These are phyloP conservation scores for Acacia melanoxylon DNA, from an alignment of 306 rosid genomes.

Conservation along the genomic window DNA sequence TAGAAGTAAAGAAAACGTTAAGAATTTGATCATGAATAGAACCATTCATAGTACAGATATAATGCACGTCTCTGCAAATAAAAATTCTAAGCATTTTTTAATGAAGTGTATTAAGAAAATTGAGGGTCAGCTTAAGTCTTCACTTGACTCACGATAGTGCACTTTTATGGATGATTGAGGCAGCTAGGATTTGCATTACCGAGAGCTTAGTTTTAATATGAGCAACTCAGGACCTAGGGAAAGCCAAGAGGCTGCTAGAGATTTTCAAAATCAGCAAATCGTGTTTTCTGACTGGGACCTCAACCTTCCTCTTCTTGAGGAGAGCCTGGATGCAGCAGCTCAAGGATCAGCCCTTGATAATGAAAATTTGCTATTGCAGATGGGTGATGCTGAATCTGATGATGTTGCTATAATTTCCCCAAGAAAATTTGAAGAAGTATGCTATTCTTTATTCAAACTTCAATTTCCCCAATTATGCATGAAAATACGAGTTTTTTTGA, in stretches of 20 bases:
- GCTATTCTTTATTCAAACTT: background rate
- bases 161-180: background rate
- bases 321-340: background rate
- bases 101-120: background rate
- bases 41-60: background rate
- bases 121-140: background rate
- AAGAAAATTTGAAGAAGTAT: slow-evolving; percentile 21
- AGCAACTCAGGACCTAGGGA: background rate
- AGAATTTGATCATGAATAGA: background rate
- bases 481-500: background rate
- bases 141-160: background rate
- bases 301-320: background rate
- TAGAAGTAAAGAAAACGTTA: background rate
- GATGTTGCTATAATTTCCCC: slow-evolving; percentile 16
- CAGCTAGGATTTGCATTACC: background rate
- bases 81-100: background rate
- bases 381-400: background rate
- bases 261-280: background rate
- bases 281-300: background rate
- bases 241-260: background rate
- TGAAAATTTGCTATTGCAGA: slow-evolving; percentile 3
- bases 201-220: background rate
- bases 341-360: slow-evolving; percentile 5
- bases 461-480: background rate
- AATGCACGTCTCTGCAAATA: background rate